Percentiles rank a stretch among this genome's conserved stretches.
phyloP scores from a whole-genome alignment of 306 rosid species.

The Leucaena leucocephala region DNA sequence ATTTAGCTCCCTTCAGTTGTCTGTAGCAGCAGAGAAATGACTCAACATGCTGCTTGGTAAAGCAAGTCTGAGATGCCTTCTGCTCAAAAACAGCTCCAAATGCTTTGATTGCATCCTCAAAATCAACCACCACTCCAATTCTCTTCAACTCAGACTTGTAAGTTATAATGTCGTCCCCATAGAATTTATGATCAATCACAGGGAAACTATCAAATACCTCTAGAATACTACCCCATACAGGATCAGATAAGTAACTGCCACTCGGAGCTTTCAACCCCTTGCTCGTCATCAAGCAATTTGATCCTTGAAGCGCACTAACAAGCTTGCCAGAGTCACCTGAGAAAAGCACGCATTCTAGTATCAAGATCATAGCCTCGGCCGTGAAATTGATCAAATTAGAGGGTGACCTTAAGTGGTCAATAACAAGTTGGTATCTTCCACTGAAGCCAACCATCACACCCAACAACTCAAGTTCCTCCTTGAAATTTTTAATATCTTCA shows the following conservation, averaged over 20 bases:
- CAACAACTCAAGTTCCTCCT: constrained; percentile 60
- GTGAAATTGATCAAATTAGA: constrained; percentile 40
- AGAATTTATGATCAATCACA: constrained; percentile 52
- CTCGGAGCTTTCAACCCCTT: constrained; percentile 55
- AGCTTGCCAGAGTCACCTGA: constrained; percentile 20
- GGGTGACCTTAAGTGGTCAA: constrained; percentile 54
- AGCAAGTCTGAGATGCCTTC: constrained; percentile 36
- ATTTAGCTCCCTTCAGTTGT: constrained; percentile 28
- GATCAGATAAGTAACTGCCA: constrained; percentile 56
- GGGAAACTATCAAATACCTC: constrained; percentile 58
- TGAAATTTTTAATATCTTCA: constrained; percentile 45
- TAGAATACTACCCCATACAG: constrained; percentile 66
- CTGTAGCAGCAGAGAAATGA: constrained; percentile 60
- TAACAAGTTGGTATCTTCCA: constrained; percentile 43
- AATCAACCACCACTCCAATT: constrained; percentile 62
- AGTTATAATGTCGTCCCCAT: constrained; percentile 37
- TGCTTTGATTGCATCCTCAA: constrained; percentile 46
- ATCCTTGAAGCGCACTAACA: constrained; percentile 30
- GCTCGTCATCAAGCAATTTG: constrained; percentile 60
- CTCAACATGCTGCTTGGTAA: constrained; percentile 44
- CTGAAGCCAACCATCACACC: constrained; percentile 56
- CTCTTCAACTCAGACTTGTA: constrained; percentile 47
- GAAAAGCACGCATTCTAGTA: constrained; percentile 44
- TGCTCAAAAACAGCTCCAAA: constrained; percentile 48
- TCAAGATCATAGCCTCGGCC: constrained; percentile 53